phyloP scores from a whole-genome alignment of 345 rosid species.

The Sisymbrium irio region DNA sequence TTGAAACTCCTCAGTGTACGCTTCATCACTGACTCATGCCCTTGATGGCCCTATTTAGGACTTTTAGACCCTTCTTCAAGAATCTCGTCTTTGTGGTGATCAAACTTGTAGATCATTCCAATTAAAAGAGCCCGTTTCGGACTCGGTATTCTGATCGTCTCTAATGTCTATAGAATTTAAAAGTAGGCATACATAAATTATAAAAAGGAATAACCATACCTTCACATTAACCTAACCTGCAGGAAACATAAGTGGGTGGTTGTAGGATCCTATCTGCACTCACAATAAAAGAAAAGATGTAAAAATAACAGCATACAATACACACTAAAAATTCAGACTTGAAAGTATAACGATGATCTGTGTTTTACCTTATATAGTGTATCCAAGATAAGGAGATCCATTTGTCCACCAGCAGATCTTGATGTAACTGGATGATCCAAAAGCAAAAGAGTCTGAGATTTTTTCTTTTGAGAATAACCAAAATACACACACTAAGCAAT shows the following conservation, averaged over 20 bases:
- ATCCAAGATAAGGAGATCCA: conserved; percentile 91
- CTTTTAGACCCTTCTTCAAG: conserved; percentile 76
- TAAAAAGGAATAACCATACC: background rate
- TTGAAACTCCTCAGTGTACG: too few species aligned
- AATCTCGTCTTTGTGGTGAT: conserved; percentile 74
- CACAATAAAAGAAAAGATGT: conserved; percentile 38
- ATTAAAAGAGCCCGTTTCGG: conserved; percentile 77
- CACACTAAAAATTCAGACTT: background rate
- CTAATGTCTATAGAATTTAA: conserved; percentile 63
- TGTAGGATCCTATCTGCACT: too few species aligned
- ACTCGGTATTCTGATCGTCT: conserved; percentile 66
- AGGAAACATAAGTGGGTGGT: conserved; percentile 82
- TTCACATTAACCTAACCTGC: conserved; percentile 52
- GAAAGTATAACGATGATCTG: background rate
- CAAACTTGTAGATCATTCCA: conserved; percentile 91
- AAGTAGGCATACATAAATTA: background rate
- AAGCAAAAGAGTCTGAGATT: background rate
- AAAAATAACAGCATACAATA: background rate
- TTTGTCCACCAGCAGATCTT: conserved; percentile 70
- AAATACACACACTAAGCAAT: too few species aligned
- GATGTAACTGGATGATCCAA: conserved; percentile 57
- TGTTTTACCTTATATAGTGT: conserved; percentile 70
- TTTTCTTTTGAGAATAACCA: too few species aligned
- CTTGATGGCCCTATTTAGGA: too few species aligned
- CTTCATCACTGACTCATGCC: too few species aligned